phyloP scores from a whole-genome alignment of 2,329 filamentous ascomycete species.

The Colletotrichum tabaci region DNA sequence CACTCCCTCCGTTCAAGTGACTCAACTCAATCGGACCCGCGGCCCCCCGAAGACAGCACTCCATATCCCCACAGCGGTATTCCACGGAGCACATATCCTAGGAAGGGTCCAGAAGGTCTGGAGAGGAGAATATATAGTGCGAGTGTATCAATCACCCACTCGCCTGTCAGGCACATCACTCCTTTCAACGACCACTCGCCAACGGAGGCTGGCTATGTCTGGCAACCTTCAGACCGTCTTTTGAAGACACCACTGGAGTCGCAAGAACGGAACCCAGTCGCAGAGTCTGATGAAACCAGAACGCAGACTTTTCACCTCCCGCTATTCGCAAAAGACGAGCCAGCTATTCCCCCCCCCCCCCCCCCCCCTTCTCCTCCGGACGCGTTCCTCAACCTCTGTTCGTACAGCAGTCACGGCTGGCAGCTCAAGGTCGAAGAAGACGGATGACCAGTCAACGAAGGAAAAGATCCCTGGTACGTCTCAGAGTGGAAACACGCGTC shows the following conservation, averaged over 20 bases:
- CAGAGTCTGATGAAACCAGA: conserved; percentile 1
- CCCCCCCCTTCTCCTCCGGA: neutral
- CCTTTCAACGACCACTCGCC: conserved; percentile 44
- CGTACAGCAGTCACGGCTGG: no score
- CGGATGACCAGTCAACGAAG: no score
- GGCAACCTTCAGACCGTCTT: conserved; percentile 42
- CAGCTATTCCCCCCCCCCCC: no score
- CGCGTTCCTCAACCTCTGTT: neutral
- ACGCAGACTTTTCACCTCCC: neutral
- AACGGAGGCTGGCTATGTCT: conserved; percentile 41
- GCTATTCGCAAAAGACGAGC: neutral
- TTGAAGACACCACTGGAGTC: conserved; percentile 43
- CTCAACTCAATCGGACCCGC: neutral
- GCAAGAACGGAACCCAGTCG: conserved; percentile 16
- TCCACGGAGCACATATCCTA: no score
- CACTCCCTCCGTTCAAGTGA: neutral
- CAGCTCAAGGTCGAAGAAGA: no score
- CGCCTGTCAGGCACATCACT: conserved; percentile 40
- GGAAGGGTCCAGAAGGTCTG: no score
- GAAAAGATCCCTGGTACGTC: no score
- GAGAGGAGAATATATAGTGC: conserved; percentile 44
- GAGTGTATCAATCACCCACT: conserved; percentile 35
- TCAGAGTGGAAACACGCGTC: neutral
- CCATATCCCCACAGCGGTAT: no score
- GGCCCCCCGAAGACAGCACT: no score